Conservation (phyloP, 495 filamentous ascomycete genomes). For the Alectoria sarmentosa region DNA sequence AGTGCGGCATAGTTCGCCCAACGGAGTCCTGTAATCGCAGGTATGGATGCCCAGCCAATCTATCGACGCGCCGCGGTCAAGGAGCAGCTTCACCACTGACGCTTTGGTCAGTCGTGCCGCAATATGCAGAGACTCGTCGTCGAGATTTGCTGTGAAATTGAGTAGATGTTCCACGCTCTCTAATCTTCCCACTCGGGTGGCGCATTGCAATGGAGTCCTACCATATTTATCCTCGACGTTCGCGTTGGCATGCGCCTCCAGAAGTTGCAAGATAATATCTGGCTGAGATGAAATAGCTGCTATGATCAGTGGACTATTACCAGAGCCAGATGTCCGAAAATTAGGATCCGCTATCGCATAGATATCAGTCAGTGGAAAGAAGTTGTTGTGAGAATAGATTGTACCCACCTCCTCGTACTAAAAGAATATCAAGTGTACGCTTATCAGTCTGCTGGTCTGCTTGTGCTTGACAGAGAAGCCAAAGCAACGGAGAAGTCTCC, state of each 20-base stretch:
- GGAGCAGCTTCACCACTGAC: conserved; percentile 11
- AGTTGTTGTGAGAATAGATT: not conserved
- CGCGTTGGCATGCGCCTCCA: conserved; percentile 16
- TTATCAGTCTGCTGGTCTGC: conserved; percentile 10
- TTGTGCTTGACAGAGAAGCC: conserved; percentile 22
- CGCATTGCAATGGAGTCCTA: conserved; percentile 14
- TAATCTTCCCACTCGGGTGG: conserved; percentile 1
- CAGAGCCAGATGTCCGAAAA: conserved; percentile 15
- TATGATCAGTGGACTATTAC: conserved; percentile 17
- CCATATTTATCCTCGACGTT: conserved; percentile 12
- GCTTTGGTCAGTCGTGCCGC: conserved; percentile 13
- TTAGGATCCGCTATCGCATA: conserved; percentile 19
- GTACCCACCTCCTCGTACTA: conserved; percentile 15
- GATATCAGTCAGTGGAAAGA: not conserved
- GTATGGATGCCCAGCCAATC: conserved; percentile 14
- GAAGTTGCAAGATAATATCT: conserved; percentile 11
- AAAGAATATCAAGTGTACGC: conserved; percentile 12
- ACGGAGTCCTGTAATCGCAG: conserved; percentile 16
- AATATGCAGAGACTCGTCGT: conserved; percentile 24
- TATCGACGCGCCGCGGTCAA: conserved; percentile 10
- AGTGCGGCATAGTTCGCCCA: conserved; percentile 19
- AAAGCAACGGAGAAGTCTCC: conserved; percentile 19
- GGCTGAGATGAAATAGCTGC: conserved; percentile 10
- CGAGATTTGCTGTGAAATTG: conserved; percentile 3
- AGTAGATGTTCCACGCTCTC: conserved; percentile 19